Percentiles rank a stretch among this genome's conserved stretches.
phyloP scores from a whole-genome alignment of 176 grass and related monocot species.

The Alloteropsis semialata region DNA sequence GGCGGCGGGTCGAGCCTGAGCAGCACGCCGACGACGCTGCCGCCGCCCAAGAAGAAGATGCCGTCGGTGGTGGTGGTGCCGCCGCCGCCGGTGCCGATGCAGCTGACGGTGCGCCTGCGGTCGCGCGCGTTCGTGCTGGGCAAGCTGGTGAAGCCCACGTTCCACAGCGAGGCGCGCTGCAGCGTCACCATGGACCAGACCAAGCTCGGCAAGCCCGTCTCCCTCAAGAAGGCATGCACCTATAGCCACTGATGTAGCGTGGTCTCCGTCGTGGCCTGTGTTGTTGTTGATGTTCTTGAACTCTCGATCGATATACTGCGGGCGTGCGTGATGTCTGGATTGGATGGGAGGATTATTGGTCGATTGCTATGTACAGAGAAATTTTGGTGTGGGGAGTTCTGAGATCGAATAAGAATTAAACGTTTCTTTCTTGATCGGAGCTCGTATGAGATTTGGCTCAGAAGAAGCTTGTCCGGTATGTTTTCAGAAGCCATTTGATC shows the following conservation, averaged over 20 bases:
- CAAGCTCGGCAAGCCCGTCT: slow-evolving; percentile 53
- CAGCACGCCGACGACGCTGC: slow-evolving; percentile 44
- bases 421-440: slow-evolving; percentile 9
- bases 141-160: slow-evolving; percentile 79
- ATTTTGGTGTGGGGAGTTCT: slow-evolving; percentile 7
- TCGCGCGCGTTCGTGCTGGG: slow-evolving; percentile 83
- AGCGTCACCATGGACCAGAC: slow-evolving; percentile 50
- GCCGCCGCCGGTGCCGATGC: slow-evolving; percentile 42
- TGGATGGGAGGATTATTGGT: not conserved
- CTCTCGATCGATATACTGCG: not conserved
- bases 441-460: too few relatives aligned
- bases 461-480: not conserved
- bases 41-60: slow-evolving; percentile 29
- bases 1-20: slow-evolving; percentile 71
- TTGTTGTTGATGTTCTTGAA: not conserved
- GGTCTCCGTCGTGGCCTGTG: not conserved
- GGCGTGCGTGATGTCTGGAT: too few relatives aligned
- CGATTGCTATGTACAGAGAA: slow-evolving; percentile 21
- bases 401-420: slow-evolving; percentile 28
- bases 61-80: slow-evolving; percentile 20
- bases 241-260: not conserved
- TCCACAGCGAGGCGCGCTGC: slow-evolving; percentile 64
- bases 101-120: slow-evolving; percentile 57
- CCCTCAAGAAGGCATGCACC: slow-evolving; percentile 58
- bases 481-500: not conserved